Base-by-base conservation (phyloP, 2,329 filamentous ascomycete genomes). In the Cercospora zeina region DNA sequence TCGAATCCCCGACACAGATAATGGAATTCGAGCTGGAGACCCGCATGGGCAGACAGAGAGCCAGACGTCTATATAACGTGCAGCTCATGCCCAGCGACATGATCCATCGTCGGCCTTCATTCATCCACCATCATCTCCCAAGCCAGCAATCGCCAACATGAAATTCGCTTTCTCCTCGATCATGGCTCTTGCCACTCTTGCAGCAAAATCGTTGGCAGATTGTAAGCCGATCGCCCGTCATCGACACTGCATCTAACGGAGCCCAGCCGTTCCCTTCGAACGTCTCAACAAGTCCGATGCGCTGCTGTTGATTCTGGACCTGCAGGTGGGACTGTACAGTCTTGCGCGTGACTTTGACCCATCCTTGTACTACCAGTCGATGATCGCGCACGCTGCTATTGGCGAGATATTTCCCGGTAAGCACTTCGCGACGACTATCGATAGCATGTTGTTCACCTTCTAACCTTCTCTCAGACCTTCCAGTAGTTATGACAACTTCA, bases 401-500 rank as follows among this genome's bases (percentile, higher is more conserved):
- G 88, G 84, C 60, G 83, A 86, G 58, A 76, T 86, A 59, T 92
- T 91, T 16, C 55, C 55, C 9, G 49, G 49, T 53, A 19, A 53
- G 49, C 24, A 30, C 47, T 50, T 31, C 24, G n/a, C 16, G 11
- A 31, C 13, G 19, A 9, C 14, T 14, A 4, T 30, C 3, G 47
- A 10, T 34, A 9, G 31, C 31, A 34, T 16, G 21, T 31, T 7
- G 24, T 31, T 14, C 47, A 30, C 9, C 13, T 7, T 27, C 11
- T 27, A 13, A 50, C 31, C n/a, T 31, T 27, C n/a, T 27, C 47
- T 50, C 49, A 70, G 76, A 87, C 69, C 73, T 90, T 2, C 89
- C 89, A 4, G 84, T 88, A 5, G 79, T 93, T 62, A 74, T 92
- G 78, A 89, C 87, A 9, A 89, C 86, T 4, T 91, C 88, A 6